Percentiles rank a stretch among this genome's conserved stretches.
phyloP scores from a whole-genome alignment of 768 basidiomycete species.

The Macrolepiota fuliginosa region DNA sequence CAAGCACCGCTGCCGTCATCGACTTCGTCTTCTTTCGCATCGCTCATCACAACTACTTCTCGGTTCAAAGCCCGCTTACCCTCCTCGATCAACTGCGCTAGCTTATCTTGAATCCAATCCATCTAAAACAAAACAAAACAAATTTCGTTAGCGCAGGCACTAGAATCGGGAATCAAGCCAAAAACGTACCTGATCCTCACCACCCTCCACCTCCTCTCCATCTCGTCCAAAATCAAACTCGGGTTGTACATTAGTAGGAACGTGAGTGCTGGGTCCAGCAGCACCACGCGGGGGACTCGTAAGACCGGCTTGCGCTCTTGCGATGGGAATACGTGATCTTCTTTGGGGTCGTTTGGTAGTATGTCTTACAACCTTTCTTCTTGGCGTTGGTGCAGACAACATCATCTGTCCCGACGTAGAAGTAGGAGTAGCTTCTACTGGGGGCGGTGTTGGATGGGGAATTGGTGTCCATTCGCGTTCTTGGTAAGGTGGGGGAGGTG shows the following conservation, averaged over 20 bases:
- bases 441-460: slow-evolving; percentile 23
- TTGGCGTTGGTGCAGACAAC: not conserved
- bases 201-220: slow-evolving; percentile 28
- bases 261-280: slow-evolving; percentile 23
- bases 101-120: slow-evolving; percentile 79
- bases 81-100: slow-evolving; percentile 70
- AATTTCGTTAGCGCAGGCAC: too few relatives aligned
- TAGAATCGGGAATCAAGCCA: too few relatives aligned
- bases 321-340: slow-evolving; percentile 8
- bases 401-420: not conserved
- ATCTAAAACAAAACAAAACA: too few relatives aligned
- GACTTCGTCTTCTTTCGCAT: slow-evolving; percentile 68
- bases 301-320: not conserved
- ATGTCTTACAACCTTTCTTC: slow-evolving; percentile 9
- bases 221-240: slow-evolving; percentile 41
- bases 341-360: slow-evolving; percentile 8
- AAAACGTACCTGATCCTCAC: slow-evolving; percentile 46
- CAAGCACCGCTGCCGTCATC: slow-evolving; percentile 76
- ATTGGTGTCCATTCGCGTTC: slow-evolving; percentile 52
- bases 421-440: slow-evolving; percentile 31
- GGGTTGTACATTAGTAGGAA: slow-evolving; percentile 21
- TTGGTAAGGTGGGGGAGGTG: slow-evolving; percentile 68
- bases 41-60: slow-evolving; percentile 80
- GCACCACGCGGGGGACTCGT: slow-evolving; percentile 15
- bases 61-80: slow-evolving; percentile 73